These are phyloP conservation scores for Gillenia trifoliata DNA, from an alignment of 306 rosid species.

Conservation along the genomic window DNA sequence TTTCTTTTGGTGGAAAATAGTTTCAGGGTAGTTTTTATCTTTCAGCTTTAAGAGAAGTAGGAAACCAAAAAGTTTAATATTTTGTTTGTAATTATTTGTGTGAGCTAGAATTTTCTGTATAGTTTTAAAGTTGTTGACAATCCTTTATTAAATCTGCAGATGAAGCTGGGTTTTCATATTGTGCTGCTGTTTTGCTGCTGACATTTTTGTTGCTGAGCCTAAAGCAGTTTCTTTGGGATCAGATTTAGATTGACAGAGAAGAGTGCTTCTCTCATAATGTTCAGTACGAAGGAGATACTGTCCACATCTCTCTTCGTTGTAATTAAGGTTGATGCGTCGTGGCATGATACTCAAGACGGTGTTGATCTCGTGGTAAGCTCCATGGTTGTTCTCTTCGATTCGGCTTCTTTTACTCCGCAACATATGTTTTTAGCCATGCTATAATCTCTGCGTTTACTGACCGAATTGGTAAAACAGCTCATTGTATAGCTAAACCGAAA, in stretches of 20 bases:
- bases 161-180: slow-evolving; percentile 31
- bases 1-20: background rate
- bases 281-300: slow-evolving; percentile 47
- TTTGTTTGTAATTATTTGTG: background rate
- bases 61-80: background rate
- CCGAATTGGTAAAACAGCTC: background rate
- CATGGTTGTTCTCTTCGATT: background rate
- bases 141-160: slow-evolving; percentile 16
- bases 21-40: background rate
- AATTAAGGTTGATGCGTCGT: slow-evolving; percentile 41
- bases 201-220: slow-evolving; percentile 28
- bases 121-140: background rate
- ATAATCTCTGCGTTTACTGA: background rate
- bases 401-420: background rate
- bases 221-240: slow-evolving; percentile 44
- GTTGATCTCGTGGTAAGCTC: slow-evolving; percentile 50
- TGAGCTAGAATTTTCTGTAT: background rate
- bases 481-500: background rate
- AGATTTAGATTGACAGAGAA: slow-evolving; percentile 63
- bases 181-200: slow-evolving; percentile 20
- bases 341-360: slow-evolving; percentile 50
- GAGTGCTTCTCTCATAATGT: slow-evolving; percentile 61
- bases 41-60: no score
- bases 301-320: slow-evolving; percentile 68
- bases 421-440: background rate